phyloP scores from a whole-genome alignment of 1,139 yeast genomes.

The Hyphopichia khmerensis region DNA sequence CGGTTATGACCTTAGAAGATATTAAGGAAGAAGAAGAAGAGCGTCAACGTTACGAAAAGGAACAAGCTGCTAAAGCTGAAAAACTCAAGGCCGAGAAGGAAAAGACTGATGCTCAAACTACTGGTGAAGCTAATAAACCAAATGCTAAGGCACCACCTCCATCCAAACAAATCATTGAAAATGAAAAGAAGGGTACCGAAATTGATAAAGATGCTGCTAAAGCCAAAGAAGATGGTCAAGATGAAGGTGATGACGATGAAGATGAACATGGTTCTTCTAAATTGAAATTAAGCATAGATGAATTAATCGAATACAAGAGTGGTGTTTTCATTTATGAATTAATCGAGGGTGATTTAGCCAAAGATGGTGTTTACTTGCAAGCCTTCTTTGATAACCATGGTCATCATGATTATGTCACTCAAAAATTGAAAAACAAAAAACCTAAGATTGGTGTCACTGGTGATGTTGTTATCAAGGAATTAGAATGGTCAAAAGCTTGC shows the following conservation, averaged over 20 bases:
- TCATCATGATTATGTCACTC: conserved; percentile 57
- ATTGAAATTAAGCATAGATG: conserved; percentile 59
- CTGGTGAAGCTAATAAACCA: conserved; percentile 1
- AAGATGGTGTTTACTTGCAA: conserved; percentile 62
- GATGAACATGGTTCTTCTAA: conserved; percentile 32
- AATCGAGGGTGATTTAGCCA: conserved; percentile 54
- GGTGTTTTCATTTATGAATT: conserved; percentile 78
- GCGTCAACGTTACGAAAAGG: conserved; percentile 21
- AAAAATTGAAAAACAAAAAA: conserved; percentile 37
- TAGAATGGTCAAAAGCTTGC: conserved; percentile 67
- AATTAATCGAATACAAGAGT: conserved; percentile 59
- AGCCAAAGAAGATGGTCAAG: conserved; percentile 29
- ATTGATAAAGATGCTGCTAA: conserved; percentile 11
- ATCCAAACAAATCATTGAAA: conserved; percentile 9
- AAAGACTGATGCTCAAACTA: conserved; percentile 22
- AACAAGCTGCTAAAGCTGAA: conserved; percentile 30
- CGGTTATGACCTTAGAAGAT: conserved; percentile 76
- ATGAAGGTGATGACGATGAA: conserved; percentile 34
- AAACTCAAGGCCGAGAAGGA: conserved; percentile 27
- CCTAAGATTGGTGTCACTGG: conserved; percentile 58
- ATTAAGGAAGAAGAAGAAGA: conserved; percentile 52
- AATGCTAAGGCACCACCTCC: background rate
- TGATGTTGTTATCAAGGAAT: conserved; percentile 71
- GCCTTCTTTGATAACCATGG: conserved; percentile 74
- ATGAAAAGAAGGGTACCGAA: conserved; percentile 8